Evolutionary conservation across 257 asterid genomes (phyloP).

Genomic region (Rubia yunnanensis): DNA sequence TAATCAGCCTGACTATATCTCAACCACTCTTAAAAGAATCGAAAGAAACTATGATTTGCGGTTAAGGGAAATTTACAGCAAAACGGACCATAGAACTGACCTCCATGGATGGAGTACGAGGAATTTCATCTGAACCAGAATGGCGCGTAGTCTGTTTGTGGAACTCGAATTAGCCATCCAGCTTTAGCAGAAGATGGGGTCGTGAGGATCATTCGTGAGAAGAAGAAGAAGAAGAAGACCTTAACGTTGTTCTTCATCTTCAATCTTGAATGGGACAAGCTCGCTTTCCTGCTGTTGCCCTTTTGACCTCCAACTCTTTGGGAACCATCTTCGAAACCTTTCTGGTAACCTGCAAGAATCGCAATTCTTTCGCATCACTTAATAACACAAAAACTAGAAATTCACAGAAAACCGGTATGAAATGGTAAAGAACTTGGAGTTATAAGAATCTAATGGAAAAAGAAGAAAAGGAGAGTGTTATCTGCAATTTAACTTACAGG

Average conservation of each 20-base stretch:
- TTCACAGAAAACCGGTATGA: background rate
- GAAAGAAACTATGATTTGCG: background rate
- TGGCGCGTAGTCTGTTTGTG: background rate
- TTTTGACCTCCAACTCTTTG: constrained; percentile 58
- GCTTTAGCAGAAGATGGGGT: background rate
- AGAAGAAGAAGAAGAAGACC: background rate
- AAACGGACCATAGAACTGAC: background rate
- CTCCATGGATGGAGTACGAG: background rate
- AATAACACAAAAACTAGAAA: background rate
- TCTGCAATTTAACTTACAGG: constrained; percentile 49
- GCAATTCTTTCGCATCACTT: constrained; percentile 2
- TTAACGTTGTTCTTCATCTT: constrained; percentile 32
- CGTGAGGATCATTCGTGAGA: background rate
- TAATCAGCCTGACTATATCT: background rate
- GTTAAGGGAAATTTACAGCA: background rate
- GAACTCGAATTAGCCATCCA: background rate
- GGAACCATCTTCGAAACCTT: constrained; percentile 61
- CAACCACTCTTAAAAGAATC: background rate
- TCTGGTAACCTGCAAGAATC: constrained; percentile 72
- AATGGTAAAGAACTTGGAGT: background rate
- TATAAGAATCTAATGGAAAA: background rate
- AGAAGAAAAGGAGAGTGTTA: background rate
- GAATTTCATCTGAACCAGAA: background rate
- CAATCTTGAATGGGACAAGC: constrained; percentile 45
- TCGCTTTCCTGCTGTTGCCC: constrained; percentile 81